Conservation (phyloP, 805 yeast species). For the Wickerhamiella shivajii region DNA sequence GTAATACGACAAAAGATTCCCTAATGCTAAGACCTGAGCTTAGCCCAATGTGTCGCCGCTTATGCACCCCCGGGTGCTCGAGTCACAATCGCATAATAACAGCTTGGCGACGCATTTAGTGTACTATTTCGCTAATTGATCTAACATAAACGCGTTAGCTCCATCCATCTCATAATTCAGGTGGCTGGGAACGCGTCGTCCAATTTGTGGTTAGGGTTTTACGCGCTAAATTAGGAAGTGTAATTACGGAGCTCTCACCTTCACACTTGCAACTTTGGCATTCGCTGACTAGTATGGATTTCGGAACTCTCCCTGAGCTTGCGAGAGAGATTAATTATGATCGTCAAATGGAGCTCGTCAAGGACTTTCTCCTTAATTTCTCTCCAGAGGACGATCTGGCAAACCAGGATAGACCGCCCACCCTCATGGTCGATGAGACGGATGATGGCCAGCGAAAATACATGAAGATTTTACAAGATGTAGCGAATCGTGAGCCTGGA, state of each 20-base stretch:
- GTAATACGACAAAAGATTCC: not conserved
- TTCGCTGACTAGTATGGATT: no score
- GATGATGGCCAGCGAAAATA: conserved; percentile 40
- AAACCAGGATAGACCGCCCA: conserved; percentile 17
- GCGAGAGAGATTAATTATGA: conserved; percentile 53
- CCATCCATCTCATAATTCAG: not conserved
- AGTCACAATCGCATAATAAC: not conserved
- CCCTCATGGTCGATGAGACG: conserved; percentile 19
- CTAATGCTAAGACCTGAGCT: not conserved
- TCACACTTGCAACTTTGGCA: not conserved
- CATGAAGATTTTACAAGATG: conserved; percentile 52
- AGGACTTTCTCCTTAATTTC: conserved; percentile 41
- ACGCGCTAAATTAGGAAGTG: conserved; percentile 5
- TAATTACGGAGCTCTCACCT: conserved; percentile 1
- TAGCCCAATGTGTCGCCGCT: not conserved
- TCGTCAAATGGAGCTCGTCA: conserved; percentile 40
- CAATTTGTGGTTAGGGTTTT: conserved; percentile 3
- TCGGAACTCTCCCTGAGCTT: conserved; percentile 18
- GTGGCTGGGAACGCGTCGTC: not conserved
- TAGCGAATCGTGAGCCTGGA: conserved; percentile 64
- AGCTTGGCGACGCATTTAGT: conserved; percentile 2
- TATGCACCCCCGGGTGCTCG: not conserved
- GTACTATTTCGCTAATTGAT: conserved; percentile 1
- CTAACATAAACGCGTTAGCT: not conserved
- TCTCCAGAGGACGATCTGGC: conserved; percentile 32